These are phyloP conservation scores for Durotheca rogersii DNA, from an alignment of 495 filamentous ascomycete genomes.

Conservation along the genomic window DNA sequence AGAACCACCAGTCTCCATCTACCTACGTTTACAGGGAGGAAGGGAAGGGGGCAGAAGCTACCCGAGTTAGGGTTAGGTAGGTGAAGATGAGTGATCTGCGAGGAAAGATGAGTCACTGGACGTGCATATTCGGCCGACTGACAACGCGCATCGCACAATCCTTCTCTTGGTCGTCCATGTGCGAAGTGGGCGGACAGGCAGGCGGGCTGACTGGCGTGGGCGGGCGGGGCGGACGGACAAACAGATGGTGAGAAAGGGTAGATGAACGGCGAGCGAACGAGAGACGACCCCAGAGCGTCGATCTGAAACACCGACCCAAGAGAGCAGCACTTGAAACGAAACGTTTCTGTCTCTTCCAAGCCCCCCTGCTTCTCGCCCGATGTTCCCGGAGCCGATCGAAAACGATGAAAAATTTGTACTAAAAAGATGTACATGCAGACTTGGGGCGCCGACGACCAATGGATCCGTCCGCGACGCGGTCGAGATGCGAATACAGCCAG, in stretches of 20 bases:
- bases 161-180: too few species aligned
- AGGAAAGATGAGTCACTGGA: slow-evolving; percentile 29
- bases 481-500: background rate
- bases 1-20: slow-evolving; percentile 7
- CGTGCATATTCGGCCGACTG: too few species aligned
- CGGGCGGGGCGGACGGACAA: too few species aligned
- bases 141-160: too few species aligned
- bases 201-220: too few species aligned
- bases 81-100: background rate
- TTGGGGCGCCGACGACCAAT: slow-evolving; percentile 7
- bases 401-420: too few species aligned
- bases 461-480: slow-evolving; percentile 15
- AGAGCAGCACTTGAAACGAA: slow-evolving; percentile 28
- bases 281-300: slow-evolving; percentile 14
- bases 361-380: too few species aligned
- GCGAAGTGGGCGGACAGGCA: too few species aligned
- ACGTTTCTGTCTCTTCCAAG: slow-evolving; percentile 6
- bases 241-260: background rate
- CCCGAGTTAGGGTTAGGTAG: background rate
- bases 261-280: slow-evolving; percentile 14
- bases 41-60: too few species aligned
- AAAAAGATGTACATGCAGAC: background rate
- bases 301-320: slow-evolving; percentile 24
- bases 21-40: too few species aligned
- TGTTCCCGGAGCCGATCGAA: too few species aligned